Conservation (phyloP, 2,329 filamentous ascomycete species). For the Phaeosphaeria sp. region DNA sequence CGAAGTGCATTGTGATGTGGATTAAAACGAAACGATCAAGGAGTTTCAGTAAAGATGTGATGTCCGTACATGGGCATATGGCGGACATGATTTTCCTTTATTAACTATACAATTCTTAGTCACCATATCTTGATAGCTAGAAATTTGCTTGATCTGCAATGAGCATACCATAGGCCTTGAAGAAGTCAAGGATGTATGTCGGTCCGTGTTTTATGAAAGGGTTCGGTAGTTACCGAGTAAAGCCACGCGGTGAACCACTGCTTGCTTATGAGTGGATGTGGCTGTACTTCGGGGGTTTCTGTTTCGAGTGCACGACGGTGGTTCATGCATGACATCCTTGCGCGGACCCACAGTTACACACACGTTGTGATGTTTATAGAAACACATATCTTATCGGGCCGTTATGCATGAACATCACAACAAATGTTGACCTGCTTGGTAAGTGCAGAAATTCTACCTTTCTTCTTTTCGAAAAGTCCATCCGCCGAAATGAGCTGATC, state of each 20-base stretch:
- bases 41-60: background rate
- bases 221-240: slow-evolving; percentile 1
- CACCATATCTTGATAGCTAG: background rate
- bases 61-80: background rate
- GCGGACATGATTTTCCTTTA: background rate
- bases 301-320: background rate
- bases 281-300: background rate
- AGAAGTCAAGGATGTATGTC: background rate
- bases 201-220: background rate
- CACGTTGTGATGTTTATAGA: background rate
- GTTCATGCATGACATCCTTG: slow-evolving; percentile 1
- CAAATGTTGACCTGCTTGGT: background rate
- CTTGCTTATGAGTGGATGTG: background rate
- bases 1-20: slow-evolving; percentile 27
- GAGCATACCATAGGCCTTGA: background rate
- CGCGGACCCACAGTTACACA: background rate
- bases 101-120: background rate
- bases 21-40: background rate
- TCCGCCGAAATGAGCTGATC: slow-evolving; percentile 2
- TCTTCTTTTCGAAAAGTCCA: background rate
- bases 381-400: slow-evolving; percentile 1
- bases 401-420: background rate
- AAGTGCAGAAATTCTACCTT: background rate
- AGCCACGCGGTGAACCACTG: background rate
- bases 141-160: background rate